phyloP scores from a whole-genome alignment of 805 yeast genomes.

The Priceomyces haplophilus region DNA sequence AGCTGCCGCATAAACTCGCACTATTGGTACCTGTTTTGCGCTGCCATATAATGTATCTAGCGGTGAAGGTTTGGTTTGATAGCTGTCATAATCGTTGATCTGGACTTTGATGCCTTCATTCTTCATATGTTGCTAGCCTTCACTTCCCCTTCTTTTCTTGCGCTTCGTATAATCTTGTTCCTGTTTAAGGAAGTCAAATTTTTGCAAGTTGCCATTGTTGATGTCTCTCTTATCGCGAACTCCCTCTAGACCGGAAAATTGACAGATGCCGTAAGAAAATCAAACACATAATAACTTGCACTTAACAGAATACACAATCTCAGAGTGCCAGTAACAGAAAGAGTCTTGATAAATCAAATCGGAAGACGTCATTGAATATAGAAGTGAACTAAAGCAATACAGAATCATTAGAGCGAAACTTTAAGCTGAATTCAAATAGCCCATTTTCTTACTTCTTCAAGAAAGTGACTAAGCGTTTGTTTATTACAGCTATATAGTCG shows the following conservation, averaged over 20 bases:
- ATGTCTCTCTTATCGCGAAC: conserved; percentile 3
- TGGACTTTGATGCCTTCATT: conserved; percentile 40
- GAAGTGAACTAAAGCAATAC: background rate
- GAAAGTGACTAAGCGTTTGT: background rate
- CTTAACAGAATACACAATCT: background rate
- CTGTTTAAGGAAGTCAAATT: background rate
- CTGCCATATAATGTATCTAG: conserved; percentile 46
- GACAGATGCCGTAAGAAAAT: background rate
- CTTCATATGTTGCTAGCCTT: conserved; percentile 7
- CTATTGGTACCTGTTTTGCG: conserved; percentile 61
- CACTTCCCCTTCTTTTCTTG: background rate
- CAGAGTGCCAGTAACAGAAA: background rate
- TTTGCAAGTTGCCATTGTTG: background rate
- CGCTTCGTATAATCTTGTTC: background rate
- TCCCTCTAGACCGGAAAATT: background rate
- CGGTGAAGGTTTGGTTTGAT: conserved; percentile 52
- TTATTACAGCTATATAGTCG: background rate
- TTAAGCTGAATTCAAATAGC: background rate
- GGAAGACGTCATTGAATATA: background rate
- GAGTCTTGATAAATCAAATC: background rate
- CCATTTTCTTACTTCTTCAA: background rate
- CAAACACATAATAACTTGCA: background rate
- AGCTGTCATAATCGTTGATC: conserved; percentile 63
- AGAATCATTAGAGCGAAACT: background rate
- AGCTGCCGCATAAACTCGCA: conserved; percentile 73